Base-by-base conservation (phyloP, 805 yeast genomes). In the Myxozyma nipponensis region DNA sequence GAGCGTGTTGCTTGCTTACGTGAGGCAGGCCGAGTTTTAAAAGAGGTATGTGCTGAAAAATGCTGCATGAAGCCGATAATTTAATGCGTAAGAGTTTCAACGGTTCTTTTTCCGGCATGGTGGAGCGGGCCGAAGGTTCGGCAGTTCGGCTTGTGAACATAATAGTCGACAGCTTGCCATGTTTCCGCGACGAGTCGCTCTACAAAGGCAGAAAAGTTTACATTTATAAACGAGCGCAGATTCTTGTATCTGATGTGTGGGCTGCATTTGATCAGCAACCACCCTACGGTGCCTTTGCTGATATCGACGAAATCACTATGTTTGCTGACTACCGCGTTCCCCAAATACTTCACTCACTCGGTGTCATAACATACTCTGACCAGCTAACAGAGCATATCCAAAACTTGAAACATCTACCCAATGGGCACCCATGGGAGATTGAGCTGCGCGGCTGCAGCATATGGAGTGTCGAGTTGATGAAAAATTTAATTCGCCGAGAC, bases 251-350 rank as follows among this genome's bases (percentile, higher is more conserved):
- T 2, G 76, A 72, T 44, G 54, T 72, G 21, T 72, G 76, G 76
- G 77, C 74, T 1, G 69, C 73, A 56, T 72, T 72, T 49, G 57
- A 69, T 13, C 72, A 72, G 25, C 13, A 58, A 15, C 57, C 63
- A 5, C 19, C 38, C 15, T 63, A 52, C 34, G 76, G 76, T 5
- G 42, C 44, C n/a, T 73, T 72, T 47, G 35, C 47, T 23, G 76
- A 72, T 50, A 72, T 72, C 39, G 69, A 66, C 47, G 44, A 58
- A 19, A 53, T 72, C 44, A 72, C 76, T 17, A 72, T 72, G 76
- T 73, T 72, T 60, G 76, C 76, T 15, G 76, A 72, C 55, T 72
- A 72, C 52, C 64, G 76, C 15, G 76, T 72, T 7, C 76, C 76
- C 1, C 76, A 73, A 51, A 72, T 72, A 10, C 63, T 72, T 25